phyloP scores from a whole-genome alignment of 1,284 basidiomycete species.

The Porogramme epimiltina region DNA sequence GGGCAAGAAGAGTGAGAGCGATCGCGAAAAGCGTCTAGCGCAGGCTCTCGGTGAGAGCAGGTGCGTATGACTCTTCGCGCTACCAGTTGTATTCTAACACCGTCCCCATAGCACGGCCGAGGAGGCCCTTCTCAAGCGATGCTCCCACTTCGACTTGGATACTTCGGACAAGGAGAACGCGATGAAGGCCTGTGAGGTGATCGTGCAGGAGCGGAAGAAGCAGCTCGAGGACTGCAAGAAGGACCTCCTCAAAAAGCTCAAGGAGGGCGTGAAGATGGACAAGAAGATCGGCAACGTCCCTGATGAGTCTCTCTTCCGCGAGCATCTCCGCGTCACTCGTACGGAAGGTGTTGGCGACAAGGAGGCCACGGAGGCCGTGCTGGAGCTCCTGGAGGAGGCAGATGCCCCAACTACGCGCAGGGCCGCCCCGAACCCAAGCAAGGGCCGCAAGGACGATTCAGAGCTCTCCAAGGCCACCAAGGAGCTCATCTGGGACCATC shows the following conservation, averaged over 20 bases:
- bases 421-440: conserved; percentile 29
- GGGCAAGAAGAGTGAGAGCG: conserved; percentile 85
- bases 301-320: conserved; percentile 78
- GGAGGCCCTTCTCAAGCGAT: conserved; percentile 90
- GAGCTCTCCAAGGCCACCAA: conserved; percentile 53
- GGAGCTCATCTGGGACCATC: conserved; percentile 78
- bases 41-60: conserved; percentile 89
- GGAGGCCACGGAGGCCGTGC: conserved; percentile 67
- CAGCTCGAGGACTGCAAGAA: conserved; percentile 81
- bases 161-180: conserved; percentile 72
- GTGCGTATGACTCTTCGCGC: conserved; percentile 45
- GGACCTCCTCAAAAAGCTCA: conserved; percentile 71
- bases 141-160: conserved; percentile 92
- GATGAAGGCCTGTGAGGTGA: conserved; percentile 91
- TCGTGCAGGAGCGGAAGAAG: conserved; percentile 78
- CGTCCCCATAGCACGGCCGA: conserved; percentile 67
- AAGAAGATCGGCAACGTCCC: conserved; percentile 62
- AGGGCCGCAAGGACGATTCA: conserved; percentile 53
- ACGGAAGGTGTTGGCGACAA: conserved; percentile 74
- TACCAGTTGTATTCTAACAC: not conserved
- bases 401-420: conserved; percentile 44
- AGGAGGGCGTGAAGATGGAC: conserved; percentile 67
- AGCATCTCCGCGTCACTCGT: conserved; percentile 69
- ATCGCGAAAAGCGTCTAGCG: conserved; percentile 86
- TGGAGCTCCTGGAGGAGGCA: conserved; percentile 63